Percentiles rank a stretch among this genome's conserved stretches.
phyloP scores from a whole-genome alignment of 805 yeast species.

The Teunomyces stri region DNA sequence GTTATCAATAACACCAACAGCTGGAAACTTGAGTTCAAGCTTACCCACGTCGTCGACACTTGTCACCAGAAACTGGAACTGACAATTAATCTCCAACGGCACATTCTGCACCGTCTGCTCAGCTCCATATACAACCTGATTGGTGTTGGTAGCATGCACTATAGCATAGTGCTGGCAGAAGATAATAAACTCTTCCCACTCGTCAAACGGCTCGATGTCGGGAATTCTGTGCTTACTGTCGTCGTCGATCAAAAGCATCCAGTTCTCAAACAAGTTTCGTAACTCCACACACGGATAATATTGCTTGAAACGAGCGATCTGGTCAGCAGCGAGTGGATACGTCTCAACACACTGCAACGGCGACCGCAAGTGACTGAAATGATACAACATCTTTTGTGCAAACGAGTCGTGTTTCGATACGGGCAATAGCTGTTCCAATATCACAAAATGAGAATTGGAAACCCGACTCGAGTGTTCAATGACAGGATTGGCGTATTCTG shows the following conservation, averaged over 20 bases:
- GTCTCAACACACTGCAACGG: constrained; percentile 63
- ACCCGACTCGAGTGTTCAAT: constrained; percentile 47
- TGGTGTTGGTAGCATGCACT: constrained; percentile 56
- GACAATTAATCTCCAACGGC: neutral
- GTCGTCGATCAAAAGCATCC: constrained; percentile 46
- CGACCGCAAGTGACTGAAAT: constrained; percentile 62
- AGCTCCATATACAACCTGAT: neutral
- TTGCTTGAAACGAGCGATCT: constrained; percentile 46
- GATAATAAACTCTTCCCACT: constrained; percentile 75
- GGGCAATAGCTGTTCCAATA: constrained; percentile 73
- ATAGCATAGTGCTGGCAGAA: constrained; percentile 75
- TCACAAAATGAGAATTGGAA: constrained; percentile 55
- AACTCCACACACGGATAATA: constrained; percentile 53
- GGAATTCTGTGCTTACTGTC: constrained; percentile 42
- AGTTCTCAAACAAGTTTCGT: constrained; percentile 54
- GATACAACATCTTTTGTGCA: constrained; percentile 71
- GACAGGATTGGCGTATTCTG: constrained; percentile 61
- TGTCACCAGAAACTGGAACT: neutral
- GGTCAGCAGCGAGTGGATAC: constrained; percentile 53
- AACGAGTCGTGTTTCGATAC: constrained; percentile 62
- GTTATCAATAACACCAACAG: constrained; percentile 22
- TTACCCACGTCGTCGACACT: neutral
- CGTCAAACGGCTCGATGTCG: constrained; percentile 69
- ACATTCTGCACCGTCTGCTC: neutral
- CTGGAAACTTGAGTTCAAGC: constrained; percentile 43